Conservation (phyloP, 192 early-diverging fungal genomes). For the Chytriomyces hyalinus region DNA sequence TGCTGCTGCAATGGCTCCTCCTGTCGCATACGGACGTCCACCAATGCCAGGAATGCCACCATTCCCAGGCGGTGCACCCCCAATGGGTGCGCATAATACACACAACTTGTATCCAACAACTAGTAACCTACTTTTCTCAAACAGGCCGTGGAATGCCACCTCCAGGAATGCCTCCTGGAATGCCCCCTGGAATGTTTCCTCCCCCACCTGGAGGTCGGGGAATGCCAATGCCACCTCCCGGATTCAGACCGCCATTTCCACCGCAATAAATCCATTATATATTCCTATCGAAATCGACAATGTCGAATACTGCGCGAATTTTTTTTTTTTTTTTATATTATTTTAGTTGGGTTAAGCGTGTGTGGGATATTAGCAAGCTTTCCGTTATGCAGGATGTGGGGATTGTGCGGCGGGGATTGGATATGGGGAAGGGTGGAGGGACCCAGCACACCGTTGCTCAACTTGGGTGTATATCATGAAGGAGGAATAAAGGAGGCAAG, state of each 20-base stretch:
- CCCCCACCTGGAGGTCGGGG: slow-evolving; percentile 31
- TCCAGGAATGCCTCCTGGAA: slow-evolving; percentile 55
- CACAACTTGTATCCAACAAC: slow-evolving; percentile 36
- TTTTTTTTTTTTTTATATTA: too few relatives aligned
- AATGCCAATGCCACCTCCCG: slow-evolving; percentile 63
- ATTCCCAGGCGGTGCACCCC: slow-evolving; percentile 68
- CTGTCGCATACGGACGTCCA: slow-evolving; percentile 57
- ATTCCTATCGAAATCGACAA: too few relatives aligned
- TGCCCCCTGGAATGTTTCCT: slow-evolving; percentile 60
- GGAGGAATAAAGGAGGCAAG: too few relatives aligned
- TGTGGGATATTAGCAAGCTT: too few relatives aligned
- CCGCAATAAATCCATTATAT: slow-evolving; percentile 46
- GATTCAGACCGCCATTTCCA: slow-evolving; percentile 58
- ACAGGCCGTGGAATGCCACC: slow-evolving; percentile 19
- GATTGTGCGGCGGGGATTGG: too few relatives aligned
- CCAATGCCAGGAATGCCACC: slow-evolving; percentile 78
- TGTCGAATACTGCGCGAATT: too few relatives aligned
- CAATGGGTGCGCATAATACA: slow-evolving; percentile 28
- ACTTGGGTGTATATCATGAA: too few relatives aligned
- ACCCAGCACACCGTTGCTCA: too few relatives aligned
- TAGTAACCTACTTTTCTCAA: slow-evolving; percentile 5
- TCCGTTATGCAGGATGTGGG: too few relatives aligned
- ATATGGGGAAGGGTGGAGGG: too few relatives aligned
- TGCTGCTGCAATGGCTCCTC: slow-evolving; percentile 86
- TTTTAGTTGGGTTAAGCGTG: too few relatives aligned